A percentile compares a stretch with the other conserved stretches of the same genome.
phyloP scores from a whole-genome alignment of 2,329 filamentous ascomycete species.

The Penicillium corylophilum region DNA sequence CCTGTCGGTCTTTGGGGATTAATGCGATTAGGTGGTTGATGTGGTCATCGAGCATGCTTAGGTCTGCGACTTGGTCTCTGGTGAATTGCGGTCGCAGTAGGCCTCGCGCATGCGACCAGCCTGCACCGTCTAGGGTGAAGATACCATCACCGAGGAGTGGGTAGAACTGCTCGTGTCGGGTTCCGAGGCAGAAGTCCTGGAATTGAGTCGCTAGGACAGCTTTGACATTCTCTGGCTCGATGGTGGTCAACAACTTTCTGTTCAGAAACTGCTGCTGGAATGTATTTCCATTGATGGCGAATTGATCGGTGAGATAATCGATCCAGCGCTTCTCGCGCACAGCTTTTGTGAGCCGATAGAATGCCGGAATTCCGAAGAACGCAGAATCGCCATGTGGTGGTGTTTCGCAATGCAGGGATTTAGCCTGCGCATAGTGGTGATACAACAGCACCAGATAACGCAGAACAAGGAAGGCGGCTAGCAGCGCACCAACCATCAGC shows the following conservation, averaged over 20 bases:
- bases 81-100: constrained; percentile 84
- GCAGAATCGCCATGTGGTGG: constrained; percentile 7
- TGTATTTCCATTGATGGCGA: constrained; percentile 25
- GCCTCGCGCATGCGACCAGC: constrained; percentile 76
- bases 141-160: constrained; percentile 51
- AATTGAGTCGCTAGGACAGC: constrained; percentile 83
- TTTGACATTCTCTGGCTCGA: constrained; percentile 67
- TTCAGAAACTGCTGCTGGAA: constrained; percentile 24
- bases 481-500: constrained; percentile 20
- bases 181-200: constrained; percentile 75
- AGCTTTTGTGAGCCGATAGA: constrained; percentile 24
- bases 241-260: constrained; percentile 26
- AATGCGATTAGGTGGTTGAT: constrained; percentile 67
- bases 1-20: constrained; percentile 50
- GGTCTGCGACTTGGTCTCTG: constrained; percentile 68
- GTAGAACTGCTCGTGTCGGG: constrained; percentile 64
- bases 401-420: constrained; percentile 28
- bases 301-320: constrained; percentile 28
- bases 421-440: constrained; percentile 25
- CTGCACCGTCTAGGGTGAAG: constrained; percentile 68
- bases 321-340: constrained; percentile 32
- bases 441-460: constrained; percentile 22
- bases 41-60: constrained; percentile 78
- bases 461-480: constrained; percentile 22
- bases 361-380: constrained; percentile 27